Conservation (phyloP, 805 yeast species). For the Yamadazyma akitaensis region DNA sequence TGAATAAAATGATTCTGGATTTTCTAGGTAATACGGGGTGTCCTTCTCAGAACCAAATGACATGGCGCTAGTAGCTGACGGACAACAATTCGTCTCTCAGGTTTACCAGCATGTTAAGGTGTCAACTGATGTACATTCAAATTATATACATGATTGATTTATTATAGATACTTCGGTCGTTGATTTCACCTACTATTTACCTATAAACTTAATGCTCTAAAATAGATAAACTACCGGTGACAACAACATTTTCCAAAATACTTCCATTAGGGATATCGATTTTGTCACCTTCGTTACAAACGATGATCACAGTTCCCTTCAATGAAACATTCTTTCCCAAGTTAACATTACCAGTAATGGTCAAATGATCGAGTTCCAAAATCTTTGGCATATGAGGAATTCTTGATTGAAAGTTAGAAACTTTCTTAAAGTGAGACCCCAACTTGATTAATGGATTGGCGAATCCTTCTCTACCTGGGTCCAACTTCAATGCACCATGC, state of each 20-base stretch:
- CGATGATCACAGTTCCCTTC: conserved; percentile 96
- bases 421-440: conserved; percentile 96
- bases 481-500: conserved; percentile 86
- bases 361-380: conserved; percentile 93
- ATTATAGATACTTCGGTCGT: not conserved
- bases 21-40: too few relatives aligned
- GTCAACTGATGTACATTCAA: too few relatives aligned
- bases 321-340: conserved; percentile 87
- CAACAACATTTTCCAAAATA: conserved; percentile 90
- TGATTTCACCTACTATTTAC: not conserved
- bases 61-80: too few relatives aligned
- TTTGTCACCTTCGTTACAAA: conserved; percentile 93
- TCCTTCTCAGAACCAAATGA: too few relatives aligned
- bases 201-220: conserved; percentile 65
- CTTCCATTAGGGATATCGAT: conserved; percentile 98
- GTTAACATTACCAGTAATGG: conserved; percentile 93
- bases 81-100: too few relatives aligned
- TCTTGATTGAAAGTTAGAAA: conserved; percentile 82
- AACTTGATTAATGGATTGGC: conserved; percentile 92
- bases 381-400: conserved; percentile 95
- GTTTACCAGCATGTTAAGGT: too few relatives aligned
- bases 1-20: too few relatives aligned
- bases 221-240: conserved; percentile 93
- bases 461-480: conserved; percentile 83
- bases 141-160: too few relatives aligned